Evolutionary conservation across 1,284 basidiomycete genomes (phyloP), one percentile per base, ranked within the genome.

Genomic region (Ganoderma boninense): DNA sequence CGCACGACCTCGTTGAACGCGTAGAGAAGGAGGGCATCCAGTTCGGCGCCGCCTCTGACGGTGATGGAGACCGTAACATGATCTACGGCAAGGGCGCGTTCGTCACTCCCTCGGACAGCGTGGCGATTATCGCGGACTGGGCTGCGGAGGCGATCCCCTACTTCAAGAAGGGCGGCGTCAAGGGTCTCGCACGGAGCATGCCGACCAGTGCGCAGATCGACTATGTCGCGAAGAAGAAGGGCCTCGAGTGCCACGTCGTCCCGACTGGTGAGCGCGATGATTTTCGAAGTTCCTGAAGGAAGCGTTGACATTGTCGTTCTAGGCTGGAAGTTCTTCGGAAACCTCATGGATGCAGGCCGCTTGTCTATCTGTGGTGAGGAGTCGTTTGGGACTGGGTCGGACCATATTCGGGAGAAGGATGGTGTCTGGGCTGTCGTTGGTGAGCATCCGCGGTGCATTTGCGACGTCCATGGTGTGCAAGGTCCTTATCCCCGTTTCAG

Each of bases 311-410:
- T 49, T 73, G 16, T 11, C 5, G 6, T 32, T 52, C 42, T 42
- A 96, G 95, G 97, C 68, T 98, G 96, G 97, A 99, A 99, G 84
- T 99, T 99, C 90, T 99, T 99, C 80, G 98, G 97, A 66, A 99
- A 99, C 86, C 87, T 99, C 74, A 99, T 99, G 97, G 97, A 99
- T 81, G 97, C 98, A 59, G 97, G 97, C 0, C 89, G 95, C 59
- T 89, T 99, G 54, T 98, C 97, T 64, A 99, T 99, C 80, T 99
- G 97, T 79, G 97, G 97, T 75, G 97, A 99, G 82, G 97, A 99
- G 85, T 97, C 95, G 13, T 99, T 99, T 82, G 97, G 97, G 71
- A 99, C 97, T n/a, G 97, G 97, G 23, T 99, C 97, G 20, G 97
- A 99, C 84, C 97, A 99, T 84, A 98, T 99, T 77, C 95, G 97